Evolutionary conservation across 495 filamentous ascomycete genomes (phyloP), one percentile per base, ranked within the genome.

Genomic region (Talaromyces thailandensis): DNA sequence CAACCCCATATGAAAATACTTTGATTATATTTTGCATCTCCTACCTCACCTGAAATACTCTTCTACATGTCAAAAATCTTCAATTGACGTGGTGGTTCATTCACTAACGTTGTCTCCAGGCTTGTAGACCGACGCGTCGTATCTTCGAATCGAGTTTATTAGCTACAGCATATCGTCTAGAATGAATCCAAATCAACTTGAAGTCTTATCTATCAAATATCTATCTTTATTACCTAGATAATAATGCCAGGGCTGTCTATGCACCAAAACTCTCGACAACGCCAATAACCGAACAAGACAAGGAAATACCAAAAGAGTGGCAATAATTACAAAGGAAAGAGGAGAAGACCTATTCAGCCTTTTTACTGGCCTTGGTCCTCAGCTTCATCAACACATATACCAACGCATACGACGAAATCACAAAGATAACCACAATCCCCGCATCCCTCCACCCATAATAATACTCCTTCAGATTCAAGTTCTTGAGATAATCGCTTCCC

Each of bases 381-480:
- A 59, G 18, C 57, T 81, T 82, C 79, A 82, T 82, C 55, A 82
- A 66, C 57, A 68, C 50, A 56, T 76, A 82, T 0, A 82, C 80
- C 53, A 81, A 60, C 5, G 73, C 71, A 64, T 81, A 82, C 59
- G 73, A 74, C 45, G 74, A 77, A 52, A 80, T 55, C 7, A 67
- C 75, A 64, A 81, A 82, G 18, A 81, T 63, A 3, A 72, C 77
- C 14, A 78, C 71, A 26, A 82, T 77, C 1, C 43, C 80, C 7
- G 70, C 65, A 61, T 78, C 74, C 4, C 76, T 69, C 76, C 76
- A 79, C 6, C 75, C 75, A 56, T 77, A 71, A 62, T 76, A 76
- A 61, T 79, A 79, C 18, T 75, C 67, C 37, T 68, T 70, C 45
- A 79, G 58, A 62, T 78, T 79, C 40, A 79, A 57, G 1, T 56